phyloP scores from a whole-genome alignment of 2,329 filamentous ascomycete genomes.

The Proliferodiscus dingleyae region DNA sequence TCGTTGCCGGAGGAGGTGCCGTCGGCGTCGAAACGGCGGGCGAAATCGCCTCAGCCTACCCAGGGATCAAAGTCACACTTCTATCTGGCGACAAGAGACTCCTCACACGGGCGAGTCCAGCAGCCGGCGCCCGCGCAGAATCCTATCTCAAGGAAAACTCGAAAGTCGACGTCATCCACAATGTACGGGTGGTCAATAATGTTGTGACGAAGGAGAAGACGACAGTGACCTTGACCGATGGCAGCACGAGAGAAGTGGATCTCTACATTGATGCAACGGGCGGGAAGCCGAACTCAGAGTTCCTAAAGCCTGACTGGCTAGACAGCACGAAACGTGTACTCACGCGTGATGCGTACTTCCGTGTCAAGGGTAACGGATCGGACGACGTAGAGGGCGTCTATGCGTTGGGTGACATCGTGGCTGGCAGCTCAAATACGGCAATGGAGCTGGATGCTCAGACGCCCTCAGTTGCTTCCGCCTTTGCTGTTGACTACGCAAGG shows the following conservation, averaged over 20 bases:
- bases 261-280: conserved; percentile 44
- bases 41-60: conserved; percentile 25
- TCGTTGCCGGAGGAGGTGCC: conserved; percentile 29
- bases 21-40: conserved; percentile 31
- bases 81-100: conserved; percentile 13
- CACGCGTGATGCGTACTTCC: conserved; percentile 41
- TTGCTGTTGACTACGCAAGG: not conserved
- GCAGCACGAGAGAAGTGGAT: conserved; percentile 37
- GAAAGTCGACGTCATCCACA: conserved; percentile 40
- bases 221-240: conserved; percentile 40
- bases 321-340: conserved; percentile 42
- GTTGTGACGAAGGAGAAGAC: conserved; percentile 29
- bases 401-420: conserved; percentile 19
- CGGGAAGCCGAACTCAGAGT: conserved; percentile 36
- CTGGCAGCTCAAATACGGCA: not conserved
- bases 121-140: conserved; percentile 26
- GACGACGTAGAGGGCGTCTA: not conserved
- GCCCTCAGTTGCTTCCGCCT: not conserved
- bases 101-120: conserved; percentile 7
- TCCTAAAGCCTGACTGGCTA: conserved; percentile 43
- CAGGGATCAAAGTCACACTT: conserved; percentile 16
- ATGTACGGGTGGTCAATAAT: conserved; percentile 33
- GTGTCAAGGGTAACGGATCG: conserved; percentile 28
- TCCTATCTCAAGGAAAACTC: conserved; percentile 44
- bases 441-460: not conserved